Evolutionary conservation across 2,329 filamentous ascomycete species (phyloP), one percentile per base, ranked within the genome.

Genomic region (Ceratocystis cacaofunesta): DNA sequence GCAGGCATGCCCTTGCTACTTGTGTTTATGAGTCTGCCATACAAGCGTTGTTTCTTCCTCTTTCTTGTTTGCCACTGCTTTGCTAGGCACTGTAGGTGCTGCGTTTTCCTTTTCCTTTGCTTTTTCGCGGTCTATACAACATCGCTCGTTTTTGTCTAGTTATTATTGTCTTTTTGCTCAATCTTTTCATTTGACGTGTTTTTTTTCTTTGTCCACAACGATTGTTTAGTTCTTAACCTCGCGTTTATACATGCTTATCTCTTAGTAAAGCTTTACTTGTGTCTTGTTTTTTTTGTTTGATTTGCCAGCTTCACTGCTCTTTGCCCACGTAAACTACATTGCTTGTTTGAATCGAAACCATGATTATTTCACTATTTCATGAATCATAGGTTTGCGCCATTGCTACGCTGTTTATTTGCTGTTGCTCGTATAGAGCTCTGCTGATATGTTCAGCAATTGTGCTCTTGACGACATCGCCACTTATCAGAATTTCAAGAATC

Each of bases 141-240:
- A 12, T 46, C 12, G 44, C 44, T 28, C 50, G 50, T 15, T 61
- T 22, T 61, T 61, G 8, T 65, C 41, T 50, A 5, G 30, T 61
- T 65, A 48, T 65, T 36, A 10, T 65, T 36, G 36, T 30, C 17
- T 12, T 63, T 28, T 62, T 63, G 7, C 43, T 32, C 50, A 28
- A 41, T 46, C 15, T 44, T 44, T 48, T 48, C 10, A 43, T 43
- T 28, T 57, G 28, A 25, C 8, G 36, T 62, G 48, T 62, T 8
- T 43, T 61, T 43, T 46, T 44, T 28, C 30, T 50, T 15, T 17
- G 8, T 62, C 46, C 22, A 15, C 19, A 58, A 58, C 32, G 15
- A 36, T 10, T 36, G 48, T n/a, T 58, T 58, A 28, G 17, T 32
- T 30, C 17, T 32, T 10, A n/a, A 15, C 55, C 30, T n/a, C 28